Conservation (phyloP, 2,329 filamentous ascomycete genomes). For the Fusarium aywerte region DNA sequence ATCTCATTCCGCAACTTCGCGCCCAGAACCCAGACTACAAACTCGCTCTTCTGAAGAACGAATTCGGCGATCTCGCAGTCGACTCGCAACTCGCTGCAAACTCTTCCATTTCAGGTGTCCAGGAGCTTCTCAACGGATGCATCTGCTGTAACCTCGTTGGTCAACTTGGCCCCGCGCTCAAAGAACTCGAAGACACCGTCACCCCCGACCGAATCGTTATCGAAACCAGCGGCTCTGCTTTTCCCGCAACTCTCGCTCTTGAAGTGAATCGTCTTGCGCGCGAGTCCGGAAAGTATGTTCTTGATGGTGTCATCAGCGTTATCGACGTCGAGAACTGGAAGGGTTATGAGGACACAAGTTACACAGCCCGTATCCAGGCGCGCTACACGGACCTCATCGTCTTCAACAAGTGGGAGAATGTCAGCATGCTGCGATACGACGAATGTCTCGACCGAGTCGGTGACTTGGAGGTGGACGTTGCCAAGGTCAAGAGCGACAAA, state of each 20-base stretch:
- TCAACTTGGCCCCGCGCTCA: conserved; percentile 82
- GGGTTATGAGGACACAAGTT: conserved; percentile 90
- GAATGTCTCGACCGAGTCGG: conserved; percentile 81
- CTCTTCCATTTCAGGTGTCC: conserved; percentile 85
- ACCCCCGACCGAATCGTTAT: conserved; percentile 87
- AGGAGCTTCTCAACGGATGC: conserved; percentile 94
- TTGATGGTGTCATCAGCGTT: conserved; percentile 90
- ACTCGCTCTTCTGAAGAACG: conserved; percentile 95
- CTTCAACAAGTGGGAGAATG: conserved; percentile 91
- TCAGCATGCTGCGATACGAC: conserved; percentile 79
- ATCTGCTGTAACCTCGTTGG: conserved; percentile 99
- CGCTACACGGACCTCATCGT: conserved; percentile 90
- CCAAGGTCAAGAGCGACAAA: conserved; percentile 85
- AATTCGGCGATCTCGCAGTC: conserved; percentile 94
- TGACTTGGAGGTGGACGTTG: conserved; percentile 81
- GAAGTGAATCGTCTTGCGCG: conserved; percentile 83
- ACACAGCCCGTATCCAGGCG: conserved; percentile 88
- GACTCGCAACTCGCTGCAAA: conserved; percentile 91
- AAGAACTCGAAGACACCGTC: conserved; percentile 70
- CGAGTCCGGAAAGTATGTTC: conserved; percentile 74
- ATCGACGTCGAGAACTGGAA: conserved; percentile 96
- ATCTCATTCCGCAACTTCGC: conserved; percentile 88
- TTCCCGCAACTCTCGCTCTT: conserved; percentile 89
- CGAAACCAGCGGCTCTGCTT: conserved; percentile 90
- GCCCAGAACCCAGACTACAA: conserved; percentile 79